phyloP scores from a whole-genome alignment of 805 yeast species.

The Priceomyces haplophilus region DNA sequence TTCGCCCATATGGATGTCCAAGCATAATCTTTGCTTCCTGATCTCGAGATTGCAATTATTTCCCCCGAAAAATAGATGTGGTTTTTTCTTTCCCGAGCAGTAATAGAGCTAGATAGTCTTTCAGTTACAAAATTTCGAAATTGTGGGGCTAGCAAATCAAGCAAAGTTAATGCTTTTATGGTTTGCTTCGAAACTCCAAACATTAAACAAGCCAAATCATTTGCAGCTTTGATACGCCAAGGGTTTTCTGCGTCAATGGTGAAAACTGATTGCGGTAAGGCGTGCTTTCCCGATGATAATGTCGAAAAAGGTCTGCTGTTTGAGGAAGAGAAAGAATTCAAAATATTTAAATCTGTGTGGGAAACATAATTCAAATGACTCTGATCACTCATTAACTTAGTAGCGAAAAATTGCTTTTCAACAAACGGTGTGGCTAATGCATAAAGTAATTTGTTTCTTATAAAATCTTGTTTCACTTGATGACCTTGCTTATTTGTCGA shows the following conservation, averaged over 20 bases:
- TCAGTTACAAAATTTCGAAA: constrained; percentile 67
- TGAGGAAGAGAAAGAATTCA: constrained; percentile 12
- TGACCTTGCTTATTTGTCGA: constrained; percentile 31
- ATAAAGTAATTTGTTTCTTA: constrained; percentile 49
- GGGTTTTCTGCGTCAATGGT: constrained; percentile 74
- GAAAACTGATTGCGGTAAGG: constrained; percentile 79
- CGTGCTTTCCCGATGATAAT: constrained; percentile 64
- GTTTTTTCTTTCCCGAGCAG: constrained; percentile 15
- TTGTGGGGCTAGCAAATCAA: constrained; percentile 77
- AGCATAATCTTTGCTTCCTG: constrained; percentile 58
- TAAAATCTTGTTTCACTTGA: constrained; percentile 35
- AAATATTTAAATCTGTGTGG: constrained; percentile 29
- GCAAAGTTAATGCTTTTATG: constrained; percentile 57
- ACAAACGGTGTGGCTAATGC: constrained; percentile 69
- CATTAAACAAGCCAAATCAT: constrained; percentile 83
- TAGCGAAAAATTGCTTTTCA: constrained; percentile 36
- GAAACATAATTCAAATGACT: constrained; percentile 26
- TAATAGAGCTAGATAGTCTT: constrained; percentile 34
- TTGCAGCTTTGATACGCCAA: constrained; percentile 79
- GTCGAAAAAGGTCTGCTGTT: constrained; percentile 56
- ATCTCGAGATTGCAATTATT: constrained; percentile 72
- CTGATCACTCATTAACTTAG: constrained; percentile 15
- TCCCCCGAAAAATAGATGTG: constrained; percentile 77
- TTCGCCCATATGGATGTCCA: constrained; percentile 95
- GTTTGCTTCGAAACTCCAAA: constrained; percentile 75